phyloP scores from a whole-genome alignment of 768 basidiomycete species.

The Lactarius deliciosus region DNA sequence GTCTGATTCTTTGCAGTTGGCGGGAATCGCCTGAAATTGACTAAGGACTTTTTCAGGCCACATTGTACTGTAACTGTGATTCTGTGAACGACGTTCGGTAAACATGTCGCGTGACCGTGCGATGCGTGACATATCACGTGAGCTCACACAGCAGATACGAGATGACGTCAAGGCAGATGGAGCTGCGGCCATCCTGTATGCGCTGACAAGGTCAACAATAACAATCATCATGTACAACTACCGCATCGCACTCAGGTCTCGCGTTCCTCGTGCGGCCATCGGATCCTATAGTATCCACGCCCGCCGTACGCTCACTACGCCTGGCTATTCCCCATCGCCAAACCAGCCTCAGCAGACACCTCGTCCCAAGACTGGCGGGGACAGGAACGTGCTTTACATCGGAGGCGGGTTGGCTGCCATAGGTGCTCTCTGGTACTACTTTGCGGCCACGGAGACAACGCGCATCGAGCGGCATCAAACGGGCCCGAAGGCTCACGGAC shows the following conservation, averaged over 20 bases:
- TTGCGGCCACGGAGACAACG: not conserved
- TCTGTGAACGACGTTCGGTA: too few species aligned
- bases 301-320: constrained; percentile 15
- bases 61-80: too few species aligned
- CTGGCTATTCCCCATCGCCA: constrained; percentile 11
- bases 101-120: too few species aligned
- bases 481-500: not conserved
- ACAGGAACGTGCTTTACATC: constrained; percentile 11
- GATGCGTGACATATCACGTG: too few species aligned
- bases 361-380: not conserved
- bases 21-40: not conserved
- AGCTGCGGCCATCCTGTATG: too few species aligned
- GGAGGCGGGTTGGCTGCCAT: constrained; percentile 17
- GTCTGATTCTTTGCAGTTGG: not conserved
- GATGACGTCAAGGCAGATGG: constrained; percentile 41
- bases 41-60: too few species aligned
- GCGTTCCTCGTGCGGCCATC: not conserved
- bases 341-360: not conserved
- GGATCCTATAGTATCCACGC: not conserved
- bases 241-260: constrained; percentile 13
- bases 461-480: constrained; percentile 3
- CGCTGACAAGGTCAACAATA: not conserved
- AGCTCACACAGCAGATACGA: too few species aligned
- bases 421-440: constrained; percentile 27
- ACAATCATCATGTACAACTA: not conserved